Conservation (phyloP, 768 basidiomycete species). For the Sarcodon sp. region DNA sequence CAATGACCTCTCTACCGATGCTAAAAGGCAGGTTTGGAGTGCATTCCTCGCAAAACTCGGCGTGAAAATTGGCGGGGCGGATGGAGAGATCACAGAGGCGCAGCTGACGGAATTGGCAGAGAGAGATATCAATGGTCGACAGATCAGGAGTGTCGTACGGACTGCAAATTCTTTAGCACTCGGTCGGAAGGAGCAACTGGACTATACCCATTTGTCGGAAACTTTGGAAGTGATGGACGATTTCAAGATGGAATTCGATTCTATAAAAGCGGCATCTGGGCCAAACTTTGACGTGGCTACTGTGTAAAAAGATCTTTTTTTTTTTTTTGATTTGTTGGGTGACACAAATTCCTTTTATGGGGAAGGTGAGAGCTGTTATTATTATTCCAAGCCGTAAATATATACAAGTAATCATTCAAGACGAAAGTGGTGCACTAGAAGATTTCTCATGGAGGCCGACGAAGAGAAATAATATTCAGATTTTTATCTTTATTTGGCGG, state of each 20-base stretch:
- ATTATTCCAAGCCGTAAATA: no score
- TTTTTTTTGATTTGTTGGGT: no score
- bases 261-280: constrained; percentile 18
- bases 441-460: no score
- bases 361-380: no score
- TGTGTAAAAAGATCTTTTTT: no score
- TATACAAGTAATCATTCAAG: no score
- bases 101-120: constrained; percentile 33
- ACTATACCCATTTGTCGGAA: constrained; percentile 37
- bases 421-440: no score
- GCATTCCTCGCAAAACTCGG: constrained; percentile 14
- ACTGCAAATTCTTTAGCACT: constrained; percentile 47
- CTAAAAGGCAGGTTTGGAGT: constrained; percentile 13
- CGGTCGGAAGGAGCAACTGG: constrained; percentile 30
- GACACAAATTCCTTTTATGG: no score
- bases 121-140: constrained; percentile 45
- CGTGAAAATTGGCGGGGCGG: neutral
- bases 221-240: constrained; percentile 53
- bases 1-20: constrained; percentile 12
- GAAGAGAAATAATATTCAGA: no score
- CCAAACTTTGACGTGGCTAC: no score
- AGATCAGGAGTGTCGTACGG: constrained; percentile 58
- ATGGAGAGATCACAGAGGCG: neutral
- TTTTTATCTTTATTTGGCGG: no score
- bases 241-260: constrained; percentile 22